Conservation (phyloP, 345 rosid genomes). For the Xanthoceras sorbifolium region DNA sequence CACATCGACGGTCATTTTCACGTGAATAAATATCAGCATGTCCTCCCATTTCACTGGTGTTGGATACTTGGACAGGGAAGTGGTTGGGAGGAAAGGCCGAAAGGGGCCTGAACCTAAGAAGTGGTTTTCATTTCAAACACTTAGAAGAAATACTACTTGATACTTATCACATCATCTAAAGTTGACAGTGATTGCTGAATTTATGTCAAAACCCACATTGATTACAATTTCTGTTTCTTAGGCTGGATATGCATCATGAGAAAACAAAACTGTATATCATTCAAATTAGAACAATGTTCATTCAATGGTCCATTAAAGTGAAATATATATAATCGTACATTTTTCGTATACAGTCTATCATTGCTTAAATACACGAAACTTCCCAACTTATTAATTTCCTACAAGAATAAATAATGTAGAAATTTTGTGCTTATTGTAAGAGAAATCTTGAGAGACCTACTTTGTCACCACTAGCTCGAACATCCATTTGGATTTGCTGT, state of each 20-base stretch:
- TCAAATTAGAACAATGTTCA: no score
- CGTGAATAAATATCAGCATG: not conserved
- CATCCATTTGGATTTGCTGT: conserved; percentile 54
- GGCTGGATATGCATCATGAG: no score
- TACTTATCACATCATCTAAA: not conserved
- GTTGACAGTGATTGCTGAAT: not conserved
- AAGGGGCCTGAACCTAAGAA: no score
- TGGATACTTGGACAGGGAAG: no score
- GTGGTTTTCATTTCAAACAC: conserved; percentile 9
- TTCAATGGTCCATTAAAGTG: no score
- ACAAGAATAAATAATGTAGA: not conserved
- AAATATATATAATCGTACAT: no score
- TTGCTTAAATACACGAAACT: not conserved
- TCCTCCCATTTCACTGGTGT: no score
- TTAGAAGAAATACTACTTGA: not conserved
- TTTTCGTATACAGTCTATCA: no score
- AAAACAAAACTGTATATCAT: no score
- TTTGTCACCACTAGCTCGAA: conserved; percentile 65
- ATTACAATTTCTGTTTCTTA: no score
- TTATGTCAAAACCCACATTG: not conserved
- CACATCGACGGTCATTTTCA: not conserved
- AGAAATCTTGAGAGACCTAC: conserved; percentile 77
- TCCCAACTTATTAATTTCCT: not conserved
- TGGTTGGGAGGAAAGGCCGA: no score
- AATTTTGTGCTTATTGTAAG: not conserved